These are phyloP conservation scores for Casuarina equisetifolia DNA, from an alignment of 306 rosid genomes.

Conservation along the genomic window DNA sequence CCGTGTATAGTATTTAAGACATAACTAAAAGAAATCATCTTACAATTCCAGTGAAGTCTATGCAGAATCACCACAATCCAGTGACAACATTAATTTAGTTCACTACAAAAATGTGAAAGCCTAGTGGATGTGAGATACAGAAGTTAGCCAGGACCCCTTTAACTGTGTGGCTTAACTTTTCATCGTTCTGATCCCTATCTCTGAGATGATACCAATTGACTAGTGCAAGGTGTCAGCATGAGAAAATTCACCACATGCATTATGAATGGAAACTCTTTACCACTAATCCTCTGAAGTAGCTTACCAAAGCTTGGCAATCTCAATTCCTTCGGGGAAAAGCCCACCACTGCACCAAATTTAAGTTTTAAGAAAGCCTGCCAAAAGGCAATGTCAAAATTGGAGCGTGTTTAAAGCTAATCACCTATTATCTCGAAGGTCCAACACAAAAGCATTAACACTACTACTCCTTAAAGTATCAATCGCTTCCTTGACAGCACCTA, in stretches of 20 bases:
- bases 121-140: not conserved
- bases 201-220: not conserved
- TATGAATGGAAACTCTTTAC: constrained; percentile 12
- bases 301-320: constrained; percentile 97
- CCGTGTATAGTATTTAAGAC: not conserved
- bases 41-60: not conserved
- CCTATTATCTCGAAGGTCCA: constrained; percentile 99
- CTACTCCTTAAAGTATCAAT: constrained; percentile 66
- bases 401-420: constrained; percentile 35
- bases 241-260: not conserved
- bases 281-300: constrained; percentile 31
- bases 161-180: not conserved
- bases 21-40: not conserved
- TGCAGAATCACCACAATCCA: not conserved
- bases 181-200: not conserved
- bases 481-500: constrained; percentile 95
- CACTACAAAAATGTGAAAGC: not conserved
- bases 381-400: constrained; percentile 30
- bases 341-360: constrained; percentile 88
- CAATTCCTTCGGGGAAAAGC: constrained; percentile 96
- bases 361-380: constrained; percentile 44
- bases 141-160: not conserved
- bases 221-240: not conserved
- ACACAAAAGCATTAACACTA: constrained; percentile 83
- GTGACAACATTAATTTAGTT: not conserved